Evolutionary conservation across 495 filamentous ascomycete species (phyloP), one percentile per base, ranked within the genome.

Genomic region (Viridothelium virens): DNA sequence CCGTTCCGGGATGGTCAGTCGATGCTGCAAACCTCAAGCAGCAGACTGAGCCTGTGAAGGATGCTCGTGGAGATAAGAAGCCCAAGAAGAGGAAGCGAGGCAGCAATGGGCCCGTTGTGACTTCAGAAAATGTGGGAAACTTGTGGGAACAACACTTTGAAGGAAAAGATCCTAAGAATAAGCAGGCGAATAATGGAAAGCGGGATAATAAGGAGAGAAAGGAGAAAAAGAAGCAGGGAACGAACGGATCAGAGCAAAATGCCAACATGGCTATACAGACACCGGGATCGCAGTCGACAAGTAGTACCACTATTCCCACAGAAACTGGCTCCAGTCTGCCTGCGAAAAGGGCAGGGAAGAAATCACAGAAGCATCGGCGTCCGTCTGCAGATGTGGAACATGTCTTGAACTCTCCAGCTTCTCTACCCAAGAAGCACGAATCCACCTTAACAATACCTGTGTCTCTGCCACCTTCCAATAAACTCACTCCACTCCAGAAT

Each of bases 1-100:
- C 92, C 3, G 92, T 97, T 63, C 89, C 89, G 69, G 94, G 93
- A 68, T 96, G 92, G 90, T 88, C 89, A 31, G 79, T 97, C 36
- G 82, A 90, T 67, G 81, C 86, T 63, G 82, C 85, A 70, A 79
- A 79, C 59, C 83, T 92, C 62, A 90, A 89, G 76, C 75, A 84
- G 33, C 91, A 96, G 77, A 81, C 77, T 38, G 81, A 85, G 38
- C 39, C 76, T 39, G 47, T 65, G 3, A 74, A 79, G 12, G 76
- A 75, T 38, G n/a, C 61, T 41, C 41, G 37, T 14, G 38, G 46
- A 16, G 47, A 65, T 16, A 63, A 69, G 50, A 63, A 77, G 56
- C 72, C 74, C 34, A 83, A 78, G 71, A 87, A 87, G 75, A 77
- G 85, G 50, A 88, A 88, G 75, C 74, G 76, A 76, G 84, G 74